These are phyloP conservation scores for Phialocephala sp. DNA, from an alignment of 2,329 filamentous ascomycete species.

Conservation along the genomic window DNA sequence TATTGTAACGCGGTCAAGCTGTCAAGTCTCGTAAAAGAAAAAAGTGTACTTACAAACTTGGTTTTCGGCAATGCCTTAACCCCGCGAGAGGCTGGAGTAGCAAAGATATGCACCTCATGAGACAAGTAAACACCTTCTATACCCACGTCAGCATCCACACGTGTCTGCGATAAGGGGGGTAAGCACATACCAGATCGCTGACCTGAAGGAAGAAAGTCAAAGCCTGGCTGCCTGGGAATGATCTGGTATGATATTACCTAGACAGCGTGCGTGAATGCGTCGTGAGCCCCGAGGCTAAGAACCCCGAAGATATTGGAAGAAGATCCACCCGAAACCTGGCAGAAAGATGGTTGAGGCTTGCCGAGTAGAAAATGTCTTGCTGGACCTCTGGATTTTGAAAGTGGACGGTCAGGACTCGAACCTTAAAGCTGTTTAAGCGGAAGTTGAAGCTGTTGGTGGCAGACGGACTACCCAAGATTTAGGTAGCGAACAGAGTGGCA, in stretches of 20 bases:
- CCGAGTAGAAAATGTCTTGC: neutral
- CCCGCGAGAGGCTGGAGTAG: neutral
- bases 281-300: too few relatives aligned
- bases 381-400: neutral
- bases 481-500: neutral
- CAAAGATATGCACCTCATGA: too few relatives aligned
- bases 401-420: neutral
- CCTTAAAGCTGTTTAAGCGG: neutral
- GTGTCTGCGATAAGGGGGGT: neutral
- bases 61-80: neutral
- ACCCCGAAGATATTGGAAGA: neutral
- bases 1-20: conserved; percentile 1
- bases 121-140: neutral
- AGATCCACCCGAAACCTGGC: neutral
- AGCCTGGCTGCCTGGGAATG: neutral
- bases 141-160: neutral
- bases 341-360: neutral
- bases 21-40: neutral
- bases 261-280: too few relatives aligned
- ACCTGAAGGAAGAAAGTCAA: neutral
- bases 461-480: neutral
- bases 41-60: neutral
- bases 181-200: neutral
- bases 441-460: neutral
- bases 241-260: too few relatives aligned